Evolutionary conservation across 1,284 basidiomycete species (phyloP), one percentile per base, ranked within the genome.

Genomic region (Ustilago nuda): DNA sequence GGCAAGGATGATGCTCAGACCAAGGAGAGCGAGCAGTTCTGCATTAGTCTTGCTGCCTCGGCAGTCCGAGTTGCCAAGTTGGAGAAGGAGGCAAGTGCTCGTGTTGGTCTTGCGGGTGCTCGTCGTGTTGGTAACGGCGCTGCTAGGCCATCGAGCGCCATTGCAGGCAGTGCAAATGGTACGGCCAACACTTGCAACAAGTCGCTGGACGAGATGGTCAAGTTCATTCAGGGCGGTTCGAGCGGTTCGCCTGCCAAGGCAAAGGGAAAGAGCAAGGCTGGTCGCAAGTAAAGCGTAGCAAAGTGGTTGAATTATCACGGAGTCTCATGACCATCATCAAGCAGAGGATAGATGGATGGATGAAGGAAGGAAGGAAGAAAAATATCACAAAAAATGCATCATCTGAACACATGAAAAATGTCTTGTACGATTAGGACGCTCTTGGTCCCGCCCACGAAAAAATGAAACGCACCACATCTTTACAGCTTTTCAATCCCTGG

Each of bases 1-100:
- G 84, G 84, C 56, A 82, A 82, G 73, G 84, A 85, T 1, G 84
- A 85, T 57, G 72, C 78, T 9, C 80, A 82, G 53, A 85, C 84
- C 27, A 77, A 82, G 65, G 83, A 85, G 72, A 78, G 77, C 50
- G 78, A 83, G 23, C 61, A 70, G n/a, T 84, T 84, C 76, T 81
- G 84, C 56, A 61, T 65, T 50, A 78, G 72, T 54, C 71, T 85
- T n/a, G 74, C 83, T 4, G 70, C 82, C 9, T 76, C 74, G 35
- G 84, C 83, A n/a, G 82, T 85, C 41, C 67, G 81, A 12, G 61
- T 80, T 33, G 84, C 84, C 33, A 81, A 83, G 75, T 27, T 80
- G 56, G 82, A 85, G 72, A 70, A 77, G 65, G 78, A 73, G 35
- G 80, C 76, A 17, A 71, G 69, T 36, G 70, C 55, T 13, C 52